Evolutionary conservation across 2,329 filamentous ascomycete species (phyloP), one percentile per base, ranked within the genome.

Genomic region (Juglanconis juglandina): DNA sequence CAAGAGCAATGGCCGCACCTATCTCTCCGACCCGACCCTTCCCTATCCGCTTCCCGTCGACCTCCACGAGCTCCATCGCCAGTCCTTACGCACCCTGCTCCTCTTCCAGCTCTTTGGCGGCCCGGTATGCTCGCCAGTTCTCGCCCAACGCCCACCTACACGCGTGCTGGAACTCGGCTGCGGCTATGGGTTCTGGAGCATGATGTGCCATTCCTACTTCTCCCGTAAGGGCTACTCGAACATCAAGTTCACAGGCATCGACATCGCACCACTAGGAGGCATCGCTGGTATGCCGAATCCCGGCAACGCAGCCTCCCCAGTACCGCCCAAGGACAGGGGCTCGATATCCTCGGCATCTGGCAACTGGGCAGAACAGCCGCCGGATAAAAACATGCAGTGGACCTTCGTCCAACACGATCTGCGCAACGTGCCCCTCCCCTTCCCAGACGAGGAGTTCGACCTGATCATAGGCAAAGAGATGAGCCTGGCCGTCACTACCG

Each of bases 11-110:
- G 91, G 91, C 56, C 89, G 92, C 60, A 89, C 89, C 51, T 97
- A 94, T 75, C 83, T 96, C 65, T 86, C 89, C 70, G 91, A 96
- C 69, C 78, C 82, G 8, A 80, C 83, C 2, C 77, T 90, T 35
- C 77, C 85, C 7, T 97, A 98, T 68, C 92, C 92, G n/a, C 80
- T 97, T 2, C 94, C 94, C 44, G 89, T 90, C 76, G 94, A 97
- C 75, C 83, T 96, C 46, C 80, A 88, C 46, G 93, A 97, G 75
- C 83, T 96, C 53, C 92, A 96, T 74, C 86, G 93, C 60, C 93
- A 97, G 75, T 92, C 87, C 52, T 79, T 97, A 59, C 87, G 91
- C 62, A 96, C 93, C 0, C 81, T 96, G 66, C 82, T 96, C 64
- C 81, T 92, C 55, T 88, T 91, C 66, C 87, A 91, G 69, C 84